phyloP scores from a whole-genome alignment of 2,329 filamentous ascomycete species.

The Parastagonospora nodorum region DNA sequence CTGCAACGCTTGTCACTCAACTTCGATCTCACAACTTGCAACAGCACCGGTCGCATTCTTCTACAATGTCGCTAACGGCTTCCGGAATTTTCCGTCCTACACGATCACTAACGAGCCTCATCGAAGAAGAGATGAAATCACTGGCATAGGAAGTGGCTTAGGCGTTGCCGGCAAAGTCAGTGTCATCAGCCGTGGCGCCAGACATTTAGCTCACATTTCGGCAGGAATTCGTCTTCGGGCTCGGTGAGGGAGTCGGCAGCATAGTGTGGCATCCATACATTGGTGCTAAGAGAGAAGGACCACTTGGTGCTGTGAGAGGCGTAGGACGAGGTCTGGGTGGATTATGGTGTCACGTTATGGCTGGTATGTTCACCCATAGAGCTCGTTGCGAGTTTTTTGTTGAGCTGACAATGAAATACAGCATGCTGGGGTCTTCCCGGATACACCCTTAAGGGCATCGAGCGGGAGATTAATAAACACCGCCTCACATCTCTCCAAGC shows the following conservation, averaged over 20 bases:
- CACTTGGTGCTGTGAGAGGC: constrained; percentile 59
- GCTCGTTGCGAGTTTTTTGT: too few relatives aligned
- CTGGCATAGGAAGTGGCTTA: constrained; percentile 72
- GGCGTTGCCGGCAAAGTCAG: constrained; percentile 67
- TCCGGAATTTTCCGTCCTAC: constrained; percentile 23
- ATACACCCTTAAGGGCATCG: constrained; percentile 28
- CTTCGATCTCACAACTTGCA: background rate
- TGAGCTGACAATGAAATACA: background rate
- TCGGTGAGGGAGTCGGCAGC: constrained; percentile 78
- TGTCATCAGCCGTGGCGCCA: background rate
- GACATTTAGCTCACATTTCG: background rate
- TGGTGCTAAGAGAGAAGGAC: constrained; percentile 66
- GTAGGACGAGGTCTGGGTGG: constrained; percentile 36
- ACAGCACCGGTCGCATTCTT: constrained; percentile 24
- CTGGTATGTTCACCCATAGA: constrained; percentile 3
- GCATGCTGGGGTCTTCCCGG: constrained; percentile 2
- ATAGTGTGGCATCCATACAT: constrained; percentile 74
- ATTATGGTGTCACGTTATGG: constrained; percentile 12
- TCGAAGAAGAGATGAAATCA: constrained; percentile 45
- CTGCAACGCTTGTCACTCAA: background rate
- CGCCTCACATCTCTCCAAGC: constrained; percentile 4
- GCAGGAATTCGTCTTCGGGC: constrained; percentile 70
- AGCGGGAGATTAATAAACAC: constrained; percentile 3
- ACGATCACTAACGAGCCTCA: constrained; percentile 16
- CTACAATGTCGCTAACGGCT: constrained; percentile 28